A percentile compares a stretch with the other conserved stretches of the same genome.
Conservation (phyloP, 345 rosid genomes). For the Syzygium grande region DNA sequence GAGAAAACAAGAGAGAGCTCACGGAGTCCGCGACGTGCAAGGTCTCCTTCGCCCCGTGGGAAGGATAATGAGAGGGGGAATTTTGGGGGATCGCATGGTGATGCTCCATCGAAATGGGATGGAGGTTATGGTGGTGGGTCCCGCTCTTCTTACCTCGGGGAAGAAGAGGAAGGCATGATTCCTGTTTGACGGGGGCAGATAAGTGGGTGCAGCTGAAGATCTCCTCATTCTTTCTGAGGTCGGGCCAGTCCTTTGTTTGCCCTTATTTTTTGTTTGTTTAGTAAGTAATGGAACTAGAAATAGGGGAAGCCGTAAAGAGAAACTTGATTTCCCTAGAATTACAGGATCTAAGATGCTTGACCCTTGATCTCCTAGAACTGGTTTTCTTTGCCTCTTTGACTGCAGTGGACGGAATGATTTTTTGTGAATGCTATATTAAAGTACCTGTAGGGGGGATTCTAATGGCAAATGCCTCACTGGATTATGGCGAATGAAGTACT, state of each 20-base stretch:
- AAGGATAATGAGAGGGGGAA: not conserved
- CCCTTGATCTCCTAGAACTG: not conserved
- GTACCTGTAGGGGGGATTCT: not conserved
- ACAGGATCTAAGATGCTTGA: not conserved
- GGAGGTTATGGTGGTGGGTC: constrained; percentile 1
- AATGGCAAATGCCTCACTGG: not conserved
- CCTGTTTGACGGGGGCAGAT: not conserved
- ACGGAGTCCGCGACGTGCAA: not conserved
- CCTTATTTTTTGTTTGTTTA: not conserved
- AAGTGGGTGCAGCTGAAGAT: not conserved
- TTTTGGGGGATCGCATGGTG: not conserved
- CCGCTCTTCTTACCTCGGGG: constrained; percentile 5
- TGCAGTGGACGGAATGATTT: not conserved
- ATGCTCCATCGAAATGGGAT: not conserved
- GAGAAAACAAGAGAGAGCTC: not conserved
- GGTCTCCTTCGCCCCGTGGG: not conserved
- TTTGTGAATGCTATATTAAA: not conserved
- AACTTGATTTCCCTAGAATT: not conserved
- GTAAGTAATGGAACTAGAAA: not conserved
- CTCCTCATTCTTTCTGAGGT: not conserved
- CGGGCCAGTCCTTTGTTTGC: not conserved
- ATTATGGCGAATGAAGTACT: not conserved
- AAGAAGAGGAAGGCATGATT: constrained; percentile 42
- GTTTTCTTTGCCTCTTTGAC: not conserved
- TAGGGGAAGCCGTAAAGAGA: not conserved